Conservation (phyloP, 2,329 filamentous ascomycete genomes). For the Coleophoma crateriformis region DNA sequence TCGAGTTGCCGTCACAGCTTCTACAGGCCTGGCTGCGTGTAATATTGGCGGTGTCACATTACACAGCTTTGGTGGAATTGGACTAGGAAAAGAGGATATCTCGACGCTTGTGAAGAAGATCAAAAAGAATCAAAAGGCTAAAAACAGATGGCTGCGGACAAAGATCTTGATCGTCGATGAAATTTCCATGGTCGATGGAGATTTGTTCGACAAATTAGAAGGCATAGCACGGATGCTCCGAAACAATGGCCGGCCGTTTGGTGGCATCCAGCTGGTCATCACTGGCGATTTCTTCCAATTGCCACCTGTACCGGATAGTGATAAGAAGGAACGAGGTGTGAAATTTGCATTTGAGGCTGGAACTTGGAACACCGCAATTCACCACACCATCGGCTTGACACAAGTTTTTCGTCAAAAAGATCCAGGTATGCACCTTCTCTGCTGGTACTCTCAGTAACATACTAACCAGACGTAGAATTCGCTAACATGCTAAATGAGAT, state of each 20-base stretch:
- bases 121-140: slow-evolving; percentile 80
- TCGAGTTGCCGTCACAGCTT: slow-evolving; percentile 87
- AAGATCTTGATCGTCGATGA: slow-evolving; percentile 90
- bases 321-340: slow-evolving; percentile 49
- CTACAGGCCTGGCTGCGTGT: slow-evolving; percentile 90
- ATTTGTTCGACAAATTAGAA: slow-evolving; percentile 94
- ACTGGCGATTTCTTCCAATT: slow-evolving; percentile 98
- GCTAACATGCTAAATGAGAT: slow-evolving; percentile 97
- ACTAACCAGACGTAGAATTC: slow-evolving; percentile 53
- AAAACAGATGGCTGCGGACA: slow-evolving; percentile 80
- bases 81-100: slow-evolving; percentile 84
- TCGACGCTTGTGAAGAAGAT: slow-evolving; percentile 84
- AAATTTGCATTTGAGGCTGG: slow-evolving; percentile 92
- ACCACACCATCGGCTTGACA: slow-evolving; percentile 91
- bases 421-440: slow-evolving; percentile 40
- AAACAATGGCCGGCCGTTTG: slow-evolving; percentile 89
- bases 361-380: slow-evolving; percentile 88
- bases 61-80: slow-evolving; percentile 94
- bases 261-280: slow-evolving; percentile 91
- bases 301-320: slow-evolving; percentile 79
- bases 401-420: slow-evolving; percentile 97
- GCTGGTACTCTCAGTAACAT: background rate
- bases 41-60: slow-evolving; percentile 95
- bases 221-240: slow-evolving; percentile 78
- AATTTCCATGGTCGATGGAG: slow-evolving; percentile 97